Base-by-base conservation (phyloP, 176 grass and related monocot genomes). In the Avena eriantha region DNA sequence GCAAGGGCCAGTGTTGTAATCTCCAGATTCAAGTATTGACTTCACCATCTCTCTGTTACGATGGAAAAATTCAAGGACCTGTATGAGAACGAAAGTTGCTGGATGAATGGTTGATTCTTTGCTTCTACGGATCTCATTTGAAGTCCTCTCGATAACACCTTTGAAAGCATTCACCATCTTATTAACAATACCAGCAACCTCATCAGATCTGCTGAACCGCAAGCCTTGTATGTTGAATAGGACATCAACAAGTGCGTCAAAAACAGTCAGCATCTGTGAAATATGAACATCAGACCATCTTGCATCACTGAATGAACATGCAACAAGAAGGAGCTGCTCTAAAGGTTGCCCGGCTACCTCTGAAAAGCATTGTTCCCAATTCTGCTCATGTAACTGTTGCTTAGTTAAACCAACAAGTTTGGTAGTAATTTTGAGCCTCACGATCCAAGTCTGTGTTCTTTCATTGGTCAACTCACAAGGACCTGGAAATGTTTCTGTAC, bases 391-490 rank as follows among this genome's bases (percentile, higher is more conserved):
- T 3, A 67, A 35, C 15, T 67, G 29, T 8, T 17, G 29, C 29
- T 34, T 8, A 34, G 4, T 67, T 34, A 67, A 17, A 67, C 14
- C 15, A 67, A 17, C 64, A 8, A 34, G 64, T 34, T 17, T 34
- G 64, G 64, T 67, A 8, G 64, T 67, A 3, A 35, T 34, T 67
- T 67, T 67, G 29, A 67, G 29, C 64, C 14, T 67, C 0, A 67
- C 34, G 29, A 33, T 29, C 64, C 61, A 65, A 65, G 61, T 65
- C 61, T 4, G 10, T 65, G 61, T 31, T 7, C 23, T 65, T 65
- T 65, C 61, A 65, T 65, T 7, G 61, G 61, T 65, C 61, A 65
- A 4, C 24, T 65, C 61, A 65, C 61, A 65, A 65, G 61, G 61
- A 16, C 12, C 61, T 31, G 61, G 3, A 65, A 65, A 14, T 2